Conservation (phyloP, 176 grass and related monocot species). For the Carex parvula region DNA sequence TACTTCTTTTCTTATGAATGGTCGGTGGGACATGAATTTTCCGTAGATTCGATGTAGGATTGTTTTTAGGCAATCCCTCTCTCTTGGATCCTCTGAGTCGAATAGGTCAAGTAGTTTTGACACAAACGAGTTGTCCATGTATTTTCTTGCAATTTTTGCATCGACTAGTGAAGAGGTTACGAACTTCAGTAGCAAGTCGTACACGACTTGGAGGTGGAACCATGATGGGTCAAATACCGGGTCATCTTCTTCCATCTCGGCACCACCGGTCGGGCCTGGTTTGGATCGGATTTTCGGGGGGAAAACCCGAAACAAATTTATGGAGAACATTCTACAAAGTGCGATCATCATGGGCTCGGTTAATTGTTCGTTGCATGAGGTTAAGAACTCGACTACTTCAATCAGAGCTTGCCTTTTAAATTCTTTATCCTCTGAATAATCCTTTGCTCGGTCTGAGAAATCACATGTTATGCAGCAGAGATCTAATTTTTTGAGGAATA, state of each 20-base stretch:
- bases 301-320: slow-evolving; percentile 92
- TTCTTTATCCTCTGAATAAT: slow-evolving; percentile 79
- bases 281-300: slow-evolving; percentile 57
- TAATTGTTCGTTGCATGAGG: slow-evolving; percentile 48
- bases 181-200: slow-evolving; percentile 84
- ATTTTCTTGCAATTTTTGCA: slow-evolving; percentile 83
- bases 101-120: slow-evolving; percentile 80
- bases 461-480: slow-evolving; percentile 73
- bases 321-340: slow-evolving; percentile 63
- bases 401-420: slow-evolving; percentile 74
- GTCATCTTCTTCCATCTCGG: slow-evolving; percentile 84
- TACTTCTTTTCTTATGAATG: slow-evolving; percentile 83
- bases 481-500: slow-evolving; percentile 80
- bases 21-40: slow-evolving; percentile 79
- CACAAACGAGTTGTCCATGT: slow-evolving; percentile 67
- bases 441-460: slow-evolving; percentile 82
- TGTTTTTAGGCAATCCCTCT: slow-evolving; percentile 81
- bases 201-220: slow-evolving; percentile 90
- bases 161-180: slow-evolving; percentile 75
- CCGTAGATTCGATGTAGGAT: slow-evolving; percentile 74
- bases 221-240: slow-evolving; percentile 85
- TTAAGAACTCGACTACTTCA: slow-evolving; percentile 61
- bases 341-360: slow-evolving; percentile 80
- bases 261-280: slow-evolving; percentile 16
- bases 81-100: slow-evolving; percentile 92